phyloP scores from a whole-genome alignment of 345 rosid species.

The Boechera stricta region DNA sequence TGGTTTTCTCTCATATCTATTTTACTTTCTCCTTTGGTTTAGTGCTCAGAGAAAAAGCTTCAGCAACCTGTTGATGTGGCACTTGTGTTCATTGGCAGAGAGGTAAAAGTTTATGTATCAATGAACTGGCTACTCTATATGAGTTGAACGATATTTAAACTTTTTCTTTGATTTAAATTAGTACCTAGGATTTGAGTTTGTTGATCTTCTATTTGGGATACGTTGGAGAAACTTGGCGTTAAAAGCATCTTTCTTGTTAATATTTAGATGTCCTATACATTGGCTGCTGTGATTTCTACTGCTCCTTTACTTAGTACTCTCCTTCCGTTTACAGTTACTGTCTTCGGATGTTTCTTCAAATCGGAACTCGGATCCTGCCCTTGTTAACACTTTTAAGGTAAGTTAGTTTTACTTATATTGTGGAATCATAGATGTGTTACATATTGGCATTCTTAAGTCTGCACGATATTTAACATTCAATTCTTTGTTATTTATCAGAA shows the following conservation, averaged over 20 bases:
- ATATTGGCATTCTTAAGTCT: neutral
- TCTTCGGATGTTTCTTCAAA: slow-evolving; percentile 70
- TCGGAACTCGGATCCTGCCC: slow-evolving; percentile 54
- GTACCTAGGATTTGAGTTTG: neutral
- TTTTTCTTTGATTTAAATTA: slow-evolving; percentile 20
- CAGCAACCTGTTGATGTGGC: slow-evolving; percentile 67
- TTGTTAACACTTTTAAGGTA: slow-evolving; percentile 77
- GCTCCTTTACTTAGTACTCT: neutral
- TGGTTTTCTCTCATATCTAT: slow-evolving; percentile 8
- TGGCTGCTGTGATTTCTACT: slow-evolving; percentile 31
- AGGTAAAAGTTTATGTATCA: slow-evolving; percentile 53
- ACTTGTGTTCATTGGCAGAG: slow-evolving; percentile 82
- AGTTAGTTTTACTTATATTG: neutral
- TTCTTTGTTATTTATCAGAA: slow-evolving; percentile 51
- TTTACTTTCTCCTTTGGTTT: slow-evolving; percentile 1
- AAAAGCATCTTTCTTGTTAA: neutral
- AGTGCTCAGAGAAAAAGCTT: slow-evolving; percentile 71
- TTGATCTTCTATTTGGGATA: slow-evolving; percentile 36
- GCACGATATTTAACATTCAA: neutral
- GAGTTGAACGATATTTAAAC: slow-evolving; percentile 35
- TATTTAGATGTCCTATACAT: neutral
- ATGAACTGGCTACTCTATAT: slow-evolving; percentile 8
- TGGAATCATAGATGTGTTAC: neutral
- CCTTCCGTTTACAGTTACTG: slow-evolving; percentile 54
- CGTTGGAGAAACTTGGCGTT: neutral